Percentiles rank a stretch among this genome's conserved stretches.
Evolutionary conservation across 352 stramenopile genomes (phyloP).

Genomic region (Globisporangium recalcitrans): DNA sequence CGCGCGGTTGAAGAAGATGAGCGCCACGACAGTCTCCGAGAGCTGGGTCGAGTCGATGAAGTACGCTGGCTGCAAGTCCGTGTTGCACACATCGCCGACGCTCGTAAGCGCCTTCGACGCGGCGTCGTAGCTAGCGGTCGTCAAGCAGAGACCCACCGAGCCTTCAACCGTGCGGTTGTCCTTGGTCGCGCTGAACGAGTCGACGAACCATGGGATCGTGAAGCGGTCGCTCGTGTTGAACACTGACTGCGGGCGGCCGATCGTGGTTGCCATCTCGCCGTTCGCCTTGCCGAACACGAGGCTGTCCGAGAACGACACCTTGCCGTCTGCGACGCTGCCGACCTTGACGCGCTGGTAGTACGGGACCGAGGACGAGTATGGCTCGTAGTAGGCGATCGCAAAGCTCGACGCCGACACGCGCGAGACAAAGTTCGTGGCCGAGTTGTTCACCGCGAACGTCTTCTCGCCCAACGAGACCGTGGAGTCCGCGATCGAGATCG

Average conservation of each 20-base stretch:
- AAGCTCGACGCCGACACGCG: slow-evolving; percentile 62
- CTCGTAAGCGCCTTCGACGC: slow-evolving; percentile 25
- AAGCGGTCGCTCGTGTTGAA: slow-evolving; percentile 58
- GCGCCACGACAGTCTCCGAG: slow-evolving; percentile 47
- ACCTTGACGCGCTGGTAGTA: slow-evolving; percentile 66
- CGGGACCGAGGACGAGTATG: slow-evolving; percentile 29
- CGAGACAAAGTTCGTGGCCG: slow-evolving; percentile 60
- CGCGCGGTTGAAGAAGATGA: slow-evolving; percentile 64
- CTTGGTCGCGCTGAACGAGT: slow-evolving; percentile 38
- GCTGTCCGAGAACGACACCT: slow-evolving; percentile 52
- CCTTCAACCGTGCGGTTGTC: slow-evolving; percentile 35
- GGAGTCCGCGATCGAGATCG: slow-evolving; percentile 40
- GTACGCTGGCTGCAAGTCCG: slow-evolving; percentile 54
- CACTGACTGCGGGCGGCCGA: slow-evolving; percentile 57
- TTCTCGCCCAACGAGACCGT: slow-evolving; percentile 38
- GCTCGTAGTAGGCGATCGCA: slow-evolving; percentile 62
- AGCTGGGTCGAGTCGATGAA: slow-evolving; percentile 67
- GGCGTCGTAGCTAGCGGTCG: slow-evolving; percentile 27
- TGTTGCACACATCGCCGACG: slow-evolving; percentile 41
- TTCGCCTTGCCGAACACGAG: slow-evolving; percentile 56
- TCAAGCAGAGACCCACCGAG: slow-evolving; percentile 53
- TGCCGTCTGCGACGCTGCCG: slow-evolving; percentile 43
- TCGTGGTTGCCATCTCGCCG: slow-evolving; percentile 30
- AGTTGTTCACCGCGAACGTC: slow-evolving; percentile 49
- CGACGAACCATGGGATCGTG: slow-evolving; percentile 65